A percentile compares a stretch with the other conserved stretches of the same genome.
phyloP scores from a whole-genome alignment of 768 basidiomycete genomes.

The Lactifluus echinatus region DNA sequence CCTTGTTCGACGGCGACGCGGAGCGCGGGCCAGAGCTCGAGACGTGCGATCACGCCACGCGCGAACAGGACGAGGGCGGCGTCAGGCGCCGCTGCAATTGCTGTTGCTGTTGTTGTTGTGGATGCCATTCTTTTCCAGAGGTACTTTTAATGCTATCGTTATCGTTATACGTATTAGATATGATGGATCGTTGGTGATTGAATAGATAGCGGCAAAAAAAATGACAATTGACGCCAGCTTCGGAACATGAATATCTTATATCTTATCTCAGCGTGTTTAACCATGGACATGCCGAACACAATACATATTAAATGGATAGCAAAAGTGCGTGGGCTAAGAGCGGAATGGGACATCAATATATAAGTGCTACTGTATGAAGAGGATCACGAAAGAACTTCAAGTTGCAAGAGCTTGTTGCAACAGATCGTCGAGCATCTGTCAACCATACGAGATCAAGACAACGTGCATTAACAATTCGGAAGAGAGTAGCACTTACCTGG shows the following conservation, averaged over 20 bases:
- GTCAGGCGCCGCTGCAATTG: slow-evolving; percentile 30
- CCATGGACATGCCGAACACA: background rate
- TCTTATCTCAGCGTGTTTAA: too few species aligned
- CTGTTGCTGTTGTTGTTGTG: background rate
- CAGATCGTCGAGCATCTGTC: slow-evolving; percentile 26
- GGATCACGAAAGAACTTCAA: background rate
- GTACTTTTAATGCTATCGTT: background rate
- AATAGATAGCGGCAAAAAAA: background rate
- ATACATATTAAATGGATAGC: slow-evolving; percentile 12
- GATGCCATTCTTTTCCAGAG: slow-evolving; percentile 4
- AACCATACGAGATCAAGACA: background rate
- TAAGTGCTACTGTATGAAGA: background rate
- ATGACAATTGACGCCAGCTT: too few species aligned
- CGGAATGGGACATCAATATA: slow-evolving; percentile 1
- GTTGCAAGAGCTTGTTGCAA: slow-evolving; percentile 10
- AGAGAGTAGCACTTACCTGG: slow-evolving; percentile 40
- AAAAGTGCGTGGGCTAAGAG: background rate
- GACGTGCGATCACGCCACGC: slow-evolving; percentile 73
- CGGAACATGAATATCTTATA: too few species aligned
- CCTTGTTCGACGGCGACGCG: slow-evolving; percentile 75
- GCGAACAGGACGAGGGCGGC: slow-evolving; percentile 65
- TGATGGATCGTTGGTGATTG: background rate
- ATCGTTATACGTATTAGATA: background rate
- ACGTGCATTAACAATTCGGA: background rate
- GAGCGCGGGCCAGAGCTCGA: slow-evolving; percentile 79